Conservation (phyloP, 2,329 filamentous ascomycete genomes). For the Colletotrichum sublineola region DNA sequence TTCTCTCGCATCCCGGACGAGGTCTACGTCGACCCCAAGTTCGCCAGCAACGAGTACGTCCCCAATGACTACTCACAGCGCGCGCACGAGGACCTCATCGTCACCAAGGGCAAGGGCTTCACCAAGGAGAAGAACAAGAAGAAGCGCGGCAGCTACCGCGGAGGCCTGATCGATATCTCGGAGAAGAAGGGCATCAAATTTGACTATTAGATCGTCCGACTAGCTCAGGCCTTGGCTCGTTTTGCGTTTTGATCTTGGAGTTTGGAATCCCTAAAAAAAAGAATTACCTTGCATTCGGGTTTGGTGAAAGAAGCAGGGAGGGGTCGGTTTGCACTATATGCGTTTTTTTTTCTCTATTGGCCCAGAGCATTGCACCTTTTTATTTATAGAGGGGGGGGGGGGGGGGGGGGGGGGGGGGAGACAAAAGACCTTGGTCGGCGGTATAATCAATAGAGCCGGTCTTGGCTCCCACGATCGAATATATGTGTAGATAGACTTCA, state of each 20-base stretch:
- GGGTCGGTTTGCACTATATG: conserved; percentile 12
- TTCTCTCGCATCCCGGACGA: conserved; percentile 84
- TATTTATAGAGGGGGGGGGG: not conserved
- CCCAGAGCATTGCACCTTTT: conserved; percentile 18
- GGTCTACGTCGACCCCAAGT: conserved; percentile 75
- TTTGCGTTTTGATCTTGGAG: conserved; percentile 26
- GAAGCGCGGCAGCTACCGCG: conserved; percentile 90
- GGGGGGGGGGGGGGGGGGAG: not conserved
- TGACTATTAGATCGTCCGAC: conserved; percentile 71
- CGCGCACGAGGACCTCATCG: conserved; percentile 87
- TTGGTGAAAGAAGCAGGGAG: conserved; percentile 1
- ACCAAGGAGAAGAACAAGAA: conserved; percentile 99
- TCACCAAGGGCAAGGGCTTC: conserved; percentile 96
- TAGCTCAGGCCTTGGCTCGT: conserved; percentile 5
- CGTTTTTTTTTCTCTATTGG: not conserved
- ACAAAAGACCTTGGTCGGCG: conserved; percentile 1
- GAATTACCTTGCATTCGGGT: not conserved
- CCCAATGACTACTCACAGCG: conserved; percentile 89
- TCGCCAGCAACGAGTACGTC: conserved; percentile 84
- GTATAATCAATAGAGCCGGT: conserved; percentile 17
- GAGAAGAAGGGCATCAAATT: conserved; percentile 93
- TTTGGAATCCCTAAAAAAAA: conserved; percentile 24
- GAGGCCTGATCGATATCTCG: conserved; percentile 86
- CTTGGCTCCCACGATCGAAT: not conserved
- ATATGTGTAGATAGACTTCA: conserved; percentile 20